Evolutionary conservation across 805 yeast genomes (phyloP).

Genomic region (Candida xyloterini): DNA sequence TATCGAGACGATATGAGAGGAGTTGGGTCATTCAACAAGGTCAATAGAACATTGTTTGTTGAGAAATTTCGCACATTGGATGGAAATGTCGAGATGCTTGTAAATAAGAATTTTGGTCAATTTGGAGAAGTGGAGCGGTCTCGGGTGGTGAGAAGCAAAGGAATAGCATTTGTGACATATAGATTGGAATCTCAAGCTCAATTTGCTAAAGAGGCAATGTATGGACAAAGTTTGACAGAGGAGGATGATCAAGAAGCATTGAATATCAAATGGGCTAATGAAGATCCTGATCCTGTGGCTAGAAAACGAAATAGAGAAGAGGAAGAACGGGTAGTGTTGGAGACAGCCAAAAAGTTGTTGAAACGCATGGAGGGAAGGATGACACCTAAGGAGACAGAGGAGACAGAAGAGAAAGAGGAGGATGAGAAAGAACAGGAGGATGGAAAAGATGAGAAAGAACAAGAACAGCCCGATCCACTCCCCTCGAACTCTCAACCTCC

Average conservation of each 20-base stretch:
- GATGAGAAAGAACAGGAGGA: neutral
- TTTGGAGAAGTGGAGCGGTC: slow-evolving; percentile 75
- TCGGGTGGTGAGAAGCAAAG: slow-evolving; percentile 55
- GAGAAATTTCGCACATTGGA: slow-evolving; percentile 50
- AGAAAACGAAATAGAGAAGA: slow-evolving; percentile 46
- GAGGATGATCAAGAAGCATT: slow-evolving; percentile 59
- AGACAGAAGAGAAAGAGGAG: slow-evolving; percentile 12
- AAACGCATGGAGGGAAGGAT: slow-evolving; percentile 31
- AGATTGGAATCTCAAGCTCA: slow-evolving; percentile 73
- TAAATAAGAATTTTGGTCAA: slow-evolving; percentile 57
- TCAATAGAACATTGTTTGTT: slow-evolving; percentile 74
- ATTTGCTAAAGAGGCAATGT: slow-evolving; percentile 95
- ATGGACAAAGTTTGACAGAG: slow-evolving; percentile 60
- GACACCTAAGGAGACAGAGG: too few relatives aligned
- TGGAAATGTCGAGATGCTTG: slow-evolving; percentile 36
- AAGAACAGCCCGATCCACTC: neutral
- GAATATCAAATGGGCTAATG: slow-evolving; percentile 82
- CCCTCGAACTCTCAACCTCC: neutral
- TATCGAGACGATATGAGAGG: slow-evolving; percentile 95
- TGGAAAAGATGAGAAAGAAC: neutral
- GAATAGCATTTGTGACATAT: slow-evolving; percentile 78
- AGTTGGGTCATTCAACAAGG: slow-evolving; percentile 70
- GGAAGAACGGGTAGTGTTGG: slow-evolving; percentile 50
- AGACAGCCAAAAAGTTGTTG: slow-evolving; percentile 47
- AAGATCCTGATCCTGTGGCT: slow-evolving; percentile 77